Evolutionary conservation across 129 eudicot genomes (phyloP), one percentile per base, ranked within the genome.

Genomic region (carrot (Daucus carota)): DNA sequence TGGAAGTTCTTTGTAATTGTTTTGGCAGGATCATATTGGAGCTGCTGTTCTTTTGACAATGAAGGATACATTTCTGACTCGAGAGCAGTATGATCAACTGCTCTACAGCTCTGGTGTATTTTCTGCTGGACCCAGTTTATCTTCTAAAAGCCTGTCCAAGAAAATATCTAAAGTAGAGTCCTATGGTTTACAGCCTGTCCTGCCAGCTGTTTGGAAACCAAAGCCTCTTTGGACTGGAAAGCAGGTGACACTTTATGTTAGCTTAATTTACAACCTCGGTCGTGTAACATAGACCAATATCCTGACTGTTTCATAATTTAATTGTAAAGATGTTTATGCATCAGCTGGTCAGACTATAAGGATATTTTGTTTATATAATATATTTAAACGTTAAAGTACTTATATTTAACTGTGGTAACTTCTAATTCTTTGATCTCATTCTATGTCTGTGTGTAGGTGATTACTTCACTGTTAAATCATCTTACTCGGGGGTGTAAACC

Each of bases 221-320:
- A 78, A 73, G 63, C 96, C 96, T 73, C 87, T 94, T 54, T 94
- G 96, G 96, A 94, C 98, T 1, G 98, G 98, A 66, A 94, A 94
- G 68, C 98, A 94, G 97, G 98, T 93, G 9, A 71, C 46, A 28
- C 26, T 72, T 16, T 71, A 45, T 3, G 45, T 22, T 32, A 42
- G 26, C 67, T 26, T 34, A 12, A 28, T 66, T 14, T 38, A 38
- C 45, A 36, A 38, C 31, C 73, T 69, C 5, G n/a, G 72, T 34
- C 15, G 24, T 67, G 6, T 31, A 67, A 34, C 3, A 34, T 22
- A 0, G 11, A 17, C 72, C 1, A 20, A 63, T 63, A 1, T 26
- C 70, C 54, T 14, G 1, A 63, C 13, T 28, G 12, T 15, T 63
- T 63, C 8, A 20, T 57, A 5, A 24, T 57, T 22, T n/a, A 20